These are phyloP conservation scores for Globisporangium echinulatum DNA, from an alignment of 352 stramenopile species.

Conservation along the genomic window DNA sequence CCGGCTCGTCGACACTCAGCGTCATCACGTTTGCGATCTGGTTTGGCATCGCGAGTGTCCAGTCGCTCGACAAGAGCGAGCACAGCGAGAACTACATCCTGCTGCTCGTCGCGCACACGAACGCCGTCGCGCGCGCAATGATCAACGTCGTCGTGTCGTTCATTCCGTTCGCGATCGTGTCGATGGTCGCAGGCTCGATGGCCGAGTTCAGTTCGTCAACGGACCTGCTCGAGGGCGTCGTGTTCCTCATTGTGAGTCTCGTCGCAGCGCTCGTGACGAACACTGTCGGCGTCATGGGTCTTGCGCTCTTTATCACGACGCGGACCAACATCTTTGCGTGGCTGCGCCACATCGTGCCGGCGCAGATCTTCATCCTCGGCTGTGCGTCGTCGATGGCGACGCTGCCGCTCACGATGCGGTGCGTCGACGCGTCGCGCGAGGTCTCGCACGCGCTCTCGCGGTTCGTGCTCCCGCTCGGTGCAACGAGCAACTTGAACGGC, in stretches of 20 bases:
- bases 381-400: slow-evolving; percentile 75
- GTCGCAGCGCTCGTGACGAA: slow-evolving; percentile 30
- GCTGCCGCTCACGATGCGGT: slow-evolving; percentile 67
- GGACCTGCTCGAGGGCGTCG: slow-evolving; percentile 38
- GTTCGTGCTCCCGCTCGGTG: slow-evolving; percentile 15
- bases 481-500: slow-evolving; percentile 67
- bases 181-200: slow-evolving; percentile 60
- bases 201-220: slow-evolving; percentile 40
- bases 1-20: slow-evolving; percentile 44
- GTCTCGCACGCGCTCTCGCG: slow-evolving; percentile 51
- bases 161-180: slow-evolving; percentile 66
- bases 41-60: slow-evolving; percentile 49
- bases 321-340: slow-evolving; percentile 57
- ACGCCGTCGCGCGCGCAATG: slow-evolving; percentile 59
- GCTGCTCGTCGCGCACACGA: slow-evolving; percentile 54
- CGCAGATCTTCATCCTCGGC: slow-evolving; percentile 68
- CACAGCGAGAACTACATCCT: slow-evolving; percentile 60
- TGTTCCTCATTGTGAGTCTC: slow-evolving; percentile 27
- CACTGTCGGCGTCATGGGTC: slow-evolving; percentile 49
- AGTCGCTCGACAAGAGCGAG: slow-evolving; percentile 34
- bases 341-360: slow-evolving; percentile 55
- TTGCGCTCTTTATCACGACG: slow-evolving; percentile 47
- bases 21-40: slow-evolving; percentile 64
- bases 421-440: slow-evolving; percentile 53
- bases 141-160: slow-evolving; percentile 61